Base-by-base conservation (phyloP, 768 basidiomycete species). In the Piloderma croceum region DNA sequence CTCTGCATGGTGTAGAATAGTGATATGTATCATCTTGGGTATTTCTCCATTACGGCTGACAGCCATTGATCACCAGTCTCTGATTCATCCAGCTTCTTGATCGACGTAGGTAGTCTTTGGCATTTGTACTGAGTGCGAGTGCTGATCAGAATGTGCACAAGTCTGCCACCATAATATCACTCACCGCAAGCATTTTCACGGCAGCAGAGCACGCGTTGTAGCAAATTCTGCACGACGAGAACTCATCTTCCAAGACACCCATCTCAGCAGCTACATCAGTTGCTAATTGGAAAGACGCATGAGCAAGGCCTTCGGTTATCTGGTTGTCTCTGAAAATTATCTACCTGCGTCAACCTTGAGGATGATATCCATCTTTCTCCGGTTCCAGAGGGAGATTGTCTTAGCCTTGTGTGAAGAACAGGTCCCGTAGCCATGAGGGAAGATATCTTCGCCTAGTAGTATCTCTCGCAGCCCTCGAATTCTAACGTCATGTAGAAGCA, bases 221-320 rank as follows among this genome's bases (percentile, higher is more conserved):
- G 53, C 83, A 86, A 11, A 54, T 55, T 41, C 64, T 60, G 47
- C 83, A 86, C 18, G 55, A 57, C 15, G 60, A 52, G 17, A 81
- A 59, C n/a, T 60, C 64, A n/a, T 66, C 62, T 29, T 57, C 60
- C 15, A 81, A 59, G n/a, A 53, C 48, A 13, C 62, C 66, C 83
- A 86, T 85, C 60, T 83, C 83, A 24, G 67, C 76, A 6, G 76
- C 76, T 20, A 86, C 67, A 47, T 86, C 81, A 5, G 79, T 82
- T 15, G 69, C 83, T 82, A 42, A n/a, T n/a, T n/a, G n/a, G n/a
- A 4, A 33, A 23, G 19, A 24, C 39, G 46, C 36, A 19, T 46
- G 46, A 39, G 32, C 36, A 38, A 43, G 31, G 31, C 35, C 27
- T 39, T 23, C 31, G 24, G 25, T 31, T 38, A 38, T 19, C 23